Conservation (phyloP, 2,329 filamentous ascomycete species). For the Trichoderma gracile region DNA sequence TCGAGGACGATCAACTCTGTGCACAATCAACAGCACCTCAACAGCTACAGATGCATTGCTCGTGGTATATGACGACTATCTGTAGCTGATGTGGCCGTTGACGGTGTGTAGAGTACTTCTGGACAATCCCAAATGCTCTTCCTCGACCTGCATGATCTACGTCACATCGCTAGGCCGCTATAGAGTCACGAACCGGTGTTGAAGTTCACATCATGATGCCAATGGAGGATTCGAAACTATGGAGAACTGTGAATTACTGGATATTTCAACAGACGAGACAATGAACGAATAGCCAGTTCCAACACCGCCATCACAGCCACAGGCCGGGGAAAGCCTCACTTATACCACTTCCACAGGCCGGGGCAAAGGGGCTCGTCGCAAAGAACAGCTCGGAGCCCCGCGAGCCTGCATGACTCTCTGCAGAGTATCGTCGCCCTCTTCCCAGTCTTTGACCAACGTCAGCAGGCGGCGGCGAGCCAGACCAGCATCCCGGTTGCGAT, state of each 20-base stretch:
- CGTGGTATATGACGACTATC: not conserved
- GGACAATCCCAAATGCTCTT: not conserved
- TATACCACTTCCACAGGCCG: not conserved
- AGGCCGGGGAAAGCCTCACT: not conserved
- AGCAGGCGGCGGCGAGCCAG: constrained; percentile 39
- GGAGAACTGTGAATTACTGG: too few relatives aligned
- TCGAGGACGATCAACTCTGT: not conserved
- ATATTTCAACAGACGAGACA: too few relatives aligned
- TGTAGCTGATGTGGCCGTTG: not conserved
- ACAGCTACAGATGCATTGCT: not conserved
- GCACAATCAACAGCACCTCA: not conserved
- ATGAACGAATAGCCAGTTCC: too few relatives aligned
- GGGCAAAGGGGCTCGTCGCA: not conserved
- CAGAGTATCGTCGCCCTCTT: constrained; percentile 43
- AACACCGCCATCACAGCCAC: too few relatives aligned
- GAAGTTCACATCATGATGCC: too few relatives aligned
- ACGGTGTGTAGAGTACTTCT: not conserved
- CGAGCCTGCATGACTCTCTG: constrained; percentile 39
- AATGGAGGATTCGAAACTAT: too few relatives aligned
- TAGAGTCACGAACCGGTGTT: too few relatives aligned
- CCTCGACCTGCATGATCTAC: not conserved
- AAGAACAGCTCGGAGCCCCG: not conserved
- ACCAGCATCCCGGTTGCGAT: constrained; percentile 45
- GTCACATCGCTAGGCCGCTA: not conserved
- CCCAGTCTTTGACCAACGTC: constrained; percentile 44